Evolutionary conservation across 108 stramenopile genomes (phyloP).

Genomic region (Cyclotella cryptica): DNA sequence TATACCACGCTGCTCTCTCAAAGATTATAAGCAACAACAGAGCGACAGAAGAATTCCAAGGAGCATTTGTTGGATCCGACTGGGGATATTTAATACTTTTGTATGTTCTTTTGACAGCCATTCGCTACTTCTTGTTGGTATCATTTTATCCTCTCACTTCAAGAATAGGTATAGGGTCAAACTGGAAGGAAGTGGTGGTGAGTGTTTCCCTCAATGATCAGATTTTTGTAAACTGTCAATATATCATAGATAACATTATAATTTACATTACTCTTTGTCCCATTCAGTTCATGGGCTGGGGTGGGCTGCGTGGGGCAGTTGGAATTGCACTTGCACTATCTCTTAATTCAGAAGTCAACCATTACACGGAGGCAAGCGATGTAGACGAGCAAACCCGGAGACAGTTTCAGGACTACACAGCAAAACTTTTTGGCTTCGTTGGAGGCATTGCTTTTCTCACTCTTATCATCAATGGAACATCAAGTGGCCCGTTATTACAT

Average conservation of each 20-base stretch:
- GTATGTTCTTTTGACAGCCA: constrained; percentile 27
- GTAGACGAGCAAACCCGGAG: background rate
- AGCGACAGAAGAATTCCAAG: background rate
- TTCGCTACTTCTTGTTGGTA: constrained; percentile 61
- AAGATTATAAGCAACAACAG: background rate
- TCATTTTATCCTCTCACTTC: constrained; percentile 69
- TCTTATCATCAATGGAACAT: constrained; percentile 60
- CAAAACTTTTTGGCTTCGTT: constrained; percentile 32
- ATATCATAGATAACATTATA: too few species aligned
- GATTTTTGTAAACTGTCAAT: too few species aligned
- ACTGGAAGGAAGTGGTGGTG: constrained; percentile 55
- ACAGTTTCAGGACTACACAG: constrained; percentile 9
- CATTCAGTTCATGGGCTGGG: constrained; percentile 66
- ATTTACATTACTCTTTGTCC: too few species aligned
- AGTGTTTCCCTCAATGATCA: background rate
- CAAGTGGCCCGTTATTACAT: constrained; percentile 63
- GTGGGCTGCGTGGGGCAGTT: constrained; percentile 88
- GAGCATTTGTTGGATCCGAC: constrained; percentile 37
- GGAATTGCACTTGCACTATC: constrained; percentile 83
- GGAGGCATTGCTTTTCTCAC: constrained; percentile 72
- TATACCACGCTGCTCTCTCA: background rate
- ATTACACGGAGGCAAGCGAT: constrained; percentile 2
- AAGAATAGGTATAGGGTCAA: constrained; percentile 65
- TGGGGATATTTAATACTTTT: constrained; percentile 71
- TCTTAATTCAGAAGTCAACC: constrained; percentile 60